Percentiles rank a stretch among this genome's conserved stretches.
Evolutionary conservation across 2,329 filamentous ascomycete genomes (phyloP).

Genomic region (Alternaria gansuensis): DNA sequence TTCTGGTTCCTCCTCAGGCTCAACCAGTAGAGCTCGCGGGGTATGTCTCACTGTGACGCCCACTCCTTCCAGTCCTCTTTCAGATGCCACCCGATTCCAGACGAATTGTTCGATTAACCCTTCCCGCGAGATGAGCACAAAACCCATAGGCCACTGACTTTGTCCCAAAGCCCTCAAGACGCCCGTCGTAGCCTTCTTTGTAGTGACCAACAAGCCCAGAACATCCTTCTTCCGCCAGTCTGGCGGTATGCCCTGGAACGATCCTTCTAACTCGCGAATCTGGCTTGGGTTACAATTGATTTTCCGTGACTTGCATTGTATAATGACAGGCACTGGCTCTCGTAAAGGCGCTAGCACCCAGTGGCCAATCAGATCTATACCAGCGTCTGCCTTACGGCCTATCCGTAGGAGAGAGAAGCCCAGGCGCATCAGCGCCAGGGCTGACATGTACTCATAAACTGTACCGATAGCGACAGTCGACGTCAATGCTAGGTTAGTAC

Average conservation of each 20-base stretch:
- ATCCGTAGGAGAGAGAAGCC: constrained; percentile 72
- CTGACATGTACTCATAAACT: constrained; percentile 77
- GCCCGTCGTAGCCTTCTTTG: constrained; percentile 77
- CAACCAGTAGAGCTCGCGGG: constrained; percentile 23
- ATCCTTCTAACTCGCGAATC: constrained; percentile 80
- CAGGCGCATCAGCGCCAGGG: constrained; percentile 64
- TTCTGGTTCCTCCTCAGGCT: constrained; percentile 14
- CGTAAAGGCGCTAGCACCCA: constrained; percentile 64
- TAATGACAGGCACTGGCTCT: constrained; percentile 56
- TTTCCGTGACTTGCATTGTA: constrained; percentile 75
- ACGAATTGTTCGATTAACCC: constrained; percentile 73
- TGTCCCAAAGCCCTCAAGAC: constrained; percentile 75
- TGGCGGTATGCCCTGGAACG: constrained; percentile 75
- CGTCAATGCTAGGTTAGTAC: constrained; percentile 62
- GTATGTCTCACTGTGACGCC: constrained; percentile 49
- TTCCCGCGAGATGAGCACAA: constrained; percentile 66
- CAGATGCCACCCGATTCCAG: constrained; percentile 73
- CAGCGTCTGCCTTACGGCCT: constrained; percentile 72
- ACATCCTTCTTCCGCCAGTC: constrained; percentile 73
- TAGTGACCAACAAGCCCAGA: constrained; percentile 75
- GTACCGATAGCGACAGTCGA: constrained; percentile 75
- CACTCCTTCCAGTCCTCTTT: constrained; percentile 68
- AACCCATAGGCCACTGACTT: constrained; percentile 76
- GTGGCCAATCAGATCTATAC: constrained; percentile 77
- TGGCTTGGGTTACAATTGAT: constrained; percentile 63